Evolutionary conservation across 129 eudicot genomes (phyloP).

Genomic region (Helichrysum umbraculigerum): DNA sequence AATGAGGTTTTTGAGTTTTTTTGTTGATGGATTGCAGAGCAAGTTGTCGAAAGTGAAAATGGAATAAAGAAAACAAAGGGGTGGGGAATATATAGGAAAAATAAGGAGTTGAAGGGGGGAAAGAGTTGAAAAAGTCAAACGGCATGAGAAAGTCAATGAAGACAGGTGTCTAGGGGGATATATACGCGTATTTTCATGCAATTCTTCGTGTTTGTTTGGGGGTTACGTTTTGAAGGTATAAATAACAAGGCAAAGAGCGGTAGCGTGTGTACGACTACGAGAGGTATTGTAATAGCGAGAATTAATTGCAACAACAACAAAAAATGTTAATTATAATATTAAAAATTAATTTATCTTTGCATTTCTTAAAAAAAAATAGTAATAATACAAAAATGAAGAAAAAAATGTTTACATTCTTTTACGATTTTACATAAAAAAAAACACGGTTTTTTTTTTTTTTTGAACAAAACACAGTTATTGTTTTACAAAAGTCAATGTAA

Average conservation of each 20-base stretch:
- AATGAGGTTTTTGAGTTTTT: neutral
- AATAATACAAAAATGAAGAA: too few species aligned
- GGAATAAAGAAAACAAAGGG: neutral
- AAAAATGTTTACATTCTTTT: too few species aligned
- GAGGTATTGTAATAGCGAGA: neutral
- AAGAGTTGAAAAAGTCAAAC: constrained; percentile 21
- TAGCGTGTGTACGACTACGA: constrained; percentile 6
- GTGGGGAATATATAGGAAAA: constrained; percentile 20
- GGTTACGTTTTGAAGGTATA: constrained; percentile 23
- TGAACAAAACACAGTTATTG: too few species aligned
- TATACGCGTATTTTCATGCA: constrained; percentile 31
- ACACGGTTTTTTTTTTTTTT: too few species aligned
- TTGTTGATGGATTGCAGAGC: constrained; percentile 2
- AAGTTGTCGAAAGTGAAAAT: constrained; percentile 14
- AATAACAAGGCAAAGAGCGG: neutral
- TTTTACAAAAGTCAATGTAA: too few species aligned
- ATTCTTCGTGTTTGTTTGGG: constrained; percentile 30
- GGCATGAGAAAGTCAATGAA: constrained; percentile 23
- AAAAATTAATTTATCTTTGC: neutral
- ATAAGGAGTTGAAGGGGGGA: neutral
- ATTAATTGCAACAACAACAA: neutral
- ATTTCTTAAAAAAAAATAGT: too few species aligned
- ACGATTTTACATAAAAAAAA: too few species aligned
- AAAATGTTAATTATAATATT: neutral
- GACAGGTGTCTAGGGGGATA: constrained; percentile 19